Conservation (phyloP, 2,329 filamentous ascomycete genomes). For the Exophiala xenobiotica region DNA sequence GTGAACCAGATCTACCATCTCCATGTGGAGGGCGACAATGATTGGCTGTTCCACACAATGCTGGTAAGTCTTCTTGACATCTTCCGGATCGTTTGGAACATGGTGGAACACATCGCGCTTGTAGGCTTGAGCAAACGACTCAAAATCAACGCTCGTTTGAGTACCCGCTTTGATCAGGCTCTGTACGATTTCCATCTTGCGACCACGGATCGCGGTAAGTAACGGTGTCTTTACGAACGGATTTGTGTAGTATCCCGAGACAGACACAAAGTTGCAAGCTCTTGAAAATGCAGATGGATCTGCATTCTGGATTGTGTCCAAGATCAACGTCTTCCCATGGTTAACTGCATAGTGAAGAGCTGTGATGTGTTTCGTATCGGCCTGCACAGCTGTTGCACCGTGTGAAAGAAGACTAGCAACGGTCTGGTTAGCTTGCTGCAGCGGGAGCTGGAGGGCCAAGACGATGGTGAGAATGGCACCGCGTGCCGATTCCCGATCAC, state of each 20-base stretch:
- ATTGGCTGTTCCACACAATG: conserved; percentile 62
- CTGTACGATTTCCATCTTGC: conserved; percentile 54
- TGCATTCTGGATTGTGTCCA: conserved; percentile 55
- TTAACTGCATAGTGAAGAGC: conserved; percentile 65
- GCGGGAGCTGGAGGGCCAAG: conserved; percentile 64
- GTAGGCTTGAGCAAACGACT: conserved; percentile 62
- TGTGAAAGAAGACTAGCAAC: conserved; percentile 63
- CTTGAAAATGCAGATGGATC: conserved; percentile 56
- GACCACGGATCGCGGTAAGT: conserved; percentile 57
- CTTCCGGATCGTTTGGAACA: conserved; percentile 38
- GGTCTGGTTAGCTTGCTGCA: conserved; percentile 65
- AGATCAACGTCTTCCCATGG: conserved; percentile 46
- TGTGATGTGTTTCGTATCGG: conserved; percentile 63
- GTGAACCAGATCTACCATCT: conserved; percentile 52
- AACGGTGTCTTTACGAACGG: conserved; percentile 51
- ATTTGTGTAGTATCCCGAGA: conserved; percentile 39
- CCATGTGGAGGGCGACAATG: conserved; percentile 56
- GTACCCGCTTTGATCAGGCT: conserved; percentile 66
- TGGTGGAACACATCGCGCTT: conserved; percentile 44
- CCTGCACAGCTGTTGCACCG: conserved; percentile 72
- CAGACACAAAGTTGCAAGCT: conserved; percentile 65
- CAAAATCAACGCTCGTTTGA: conserved; percentile 59
- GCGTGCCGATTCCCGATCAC: conserved; percentile 46
- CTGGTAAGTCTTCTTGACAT: conserved; percentile 52
- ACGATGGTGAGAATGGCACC: conserved; percentile 68